A percentile compares a stretch with the other conserved stretches of the same genome.
These are phyloP conservation scores for Byssoonygena ceratinophila DNA, from an alignment of 2,329 filamentous ascomycete species.

Conservation along the genomic window DNA sequence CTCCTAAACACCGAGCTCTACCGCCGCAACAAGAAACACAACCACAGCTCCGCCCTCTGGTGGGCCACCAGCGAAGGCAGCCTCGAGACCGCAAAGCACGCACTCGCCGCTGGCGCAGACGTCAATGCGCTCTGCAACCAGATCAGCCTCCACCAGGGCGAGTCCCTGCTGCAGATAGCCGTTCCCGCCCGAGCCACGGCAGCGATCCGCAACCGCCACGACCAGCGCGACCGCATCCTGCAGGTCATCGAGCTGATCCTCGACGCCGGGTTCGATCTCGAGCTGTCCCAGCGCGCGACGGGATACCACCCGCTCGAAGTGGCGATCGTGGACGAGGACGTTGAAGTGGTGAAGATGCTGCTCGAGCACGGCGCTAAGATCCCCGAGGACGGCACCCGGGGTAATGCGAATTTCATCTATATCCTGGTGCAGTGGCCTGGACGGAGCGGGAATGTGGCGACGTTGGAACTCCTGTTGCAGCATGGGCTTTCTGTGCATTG, in stretches of 20 bases:
- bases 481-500: background rate
- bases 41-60: background rate
- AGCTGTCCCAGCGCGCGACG: too few species aligned
- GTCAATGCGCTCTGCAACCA: background rate
- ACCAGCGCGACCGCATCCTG: too few species aligned
- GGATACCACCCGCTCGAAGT: too few species aligned
- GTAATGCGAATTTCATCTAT: background rate
- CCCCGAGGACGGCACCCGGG: too few species aligned
- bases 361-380: background rate
- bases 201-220: background rate
- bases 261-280: too few species aligned
- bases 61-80: background rate
- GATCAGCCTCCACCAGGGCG: background rate
- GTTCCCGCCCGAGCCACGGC: too few species aligned
- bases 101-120: background rate
- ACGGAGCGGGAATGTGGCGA: background rate
- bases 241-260: too few species aligned
- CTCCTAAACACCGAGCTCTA: slow-evolving; percentile 15
- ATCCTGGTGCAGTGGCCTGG: background rate
- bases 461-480: background rate
- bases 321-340: too few species aligned
- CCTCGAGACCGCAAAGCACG: background rate
- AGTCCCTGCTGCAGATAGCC: background rate
- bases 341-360: background rate
- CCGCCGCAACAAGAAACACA: slow-evolving; percentile 1